A percentile compares a stretch with the other conserved stretches of the same genome.
Conservation (phyloP, 306 rosid genomes). For the Biancaea sappan region DNA sequence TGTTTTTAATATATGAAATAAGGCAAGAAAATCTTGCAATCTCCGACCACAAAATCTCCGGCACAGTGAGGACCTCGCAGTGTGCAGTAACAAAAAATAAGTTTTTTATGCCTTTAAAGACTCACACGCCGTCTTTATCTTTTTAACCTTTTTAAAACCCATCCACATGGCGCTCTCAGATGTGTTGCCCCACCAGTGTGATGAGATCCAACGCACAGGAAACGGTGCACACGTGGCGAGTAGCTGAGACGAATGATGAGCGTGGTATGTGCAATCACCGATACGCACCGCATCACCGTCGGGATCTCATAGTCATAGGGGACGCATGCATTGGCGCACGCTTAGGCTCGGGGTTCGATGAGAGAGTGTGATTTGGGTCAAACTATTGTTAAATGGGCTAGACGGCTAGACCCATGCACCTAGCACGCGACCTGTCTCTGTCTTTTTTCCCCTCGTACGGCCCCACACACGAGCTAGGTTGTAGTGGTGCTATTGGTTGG, state of each 20-base stretch:
- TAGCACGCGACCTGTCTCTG: slow-evolving; percentile 40
- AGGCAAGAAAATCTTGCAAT: slow-evolving; percentile 45
- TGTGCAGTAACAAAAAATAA: slow-evolving; percentile 26
- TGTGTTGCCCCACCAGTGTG: not conserved
- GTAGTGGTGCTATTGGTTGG: not conserved
- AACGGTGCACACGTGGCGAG: not conserved
- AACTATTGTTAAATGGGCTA: slow-evolving; percentile 47
- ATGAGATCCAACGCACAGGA: not conserved
- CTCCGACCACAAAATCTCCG: slow-evolving; percentile 62
- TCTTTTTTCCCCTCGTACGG: not conserved
- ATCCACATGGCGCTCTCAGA: not conserved
- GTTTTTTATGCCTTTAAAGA: too few relatives aligned
- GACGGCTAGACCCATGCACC: slow-evolving; percentile 43
- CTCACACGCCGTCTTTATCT: slow-evolving; percentile 41
- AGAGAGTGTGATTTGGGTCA: slow-evolving; percentile 28
- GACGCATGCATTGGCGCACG: slow-evolving; percentile 60
- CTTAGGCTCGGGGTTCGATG: slow-evolving; percentile 49
- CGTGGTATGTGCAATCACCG: not conserved
- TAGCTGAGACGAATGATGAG: not conserved
- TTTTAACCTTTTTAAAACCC: not conserved
- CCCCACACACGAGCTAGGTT: slow-evolving; percentile 9
- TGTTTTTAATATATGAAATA: not conserved
- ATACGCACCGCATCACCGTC: slow-evolving; percentile 38
- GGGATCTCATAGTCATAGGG: slow-evolving; percentile 35
- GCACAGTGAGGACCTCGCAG: slow-evolving; percentile 43